Percentiles rank a stretch among this genome's conserved stretches.
phyloP scores from a whole-genome alignment of 2,329 filamentous ascomycete species.

The Verticillium zaregamsianum region DNA sequence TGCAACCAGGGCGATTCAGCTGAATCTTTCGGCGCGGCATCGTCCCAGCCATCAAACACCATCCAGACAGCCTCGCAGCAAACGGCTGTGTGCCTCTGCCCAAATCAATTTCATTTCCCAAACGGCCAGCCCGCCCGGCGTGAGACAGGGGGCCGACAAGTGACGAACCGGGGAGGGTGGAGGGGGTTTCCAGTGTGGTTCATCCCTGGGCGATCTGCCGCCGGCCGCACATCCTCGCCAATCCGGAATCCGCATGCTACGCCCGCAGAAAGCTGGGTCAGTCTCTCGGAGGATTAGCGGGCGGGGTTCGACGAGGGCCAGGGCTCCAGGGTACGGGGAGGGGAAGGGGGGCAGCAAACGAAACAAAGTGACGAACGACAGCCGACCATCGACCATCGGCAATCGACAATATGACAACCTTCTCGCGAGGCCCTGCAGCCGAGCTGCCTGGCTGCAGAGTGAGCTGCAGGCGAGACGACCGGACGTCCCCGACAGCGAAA shows the following conservation, averaged over 20 bases:
- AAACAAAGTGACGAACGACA: not conserved
- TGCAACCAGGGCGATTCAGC: not conserved
- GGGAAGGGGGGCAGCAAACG: not conserved
- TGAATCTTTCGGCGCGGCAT: not conserved
- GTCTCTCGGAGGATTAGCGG: not conserved
- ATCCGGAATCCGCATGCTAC: not conserved
- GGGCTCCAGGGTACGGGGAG: not conserved
- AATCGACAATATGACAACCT: not conserved
- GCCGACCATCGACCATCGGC: not conserved
- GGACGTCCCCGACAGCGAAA: not conserved
- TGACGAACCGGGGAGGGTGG: not conserved
- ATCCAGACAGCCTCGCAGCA: not conserved
- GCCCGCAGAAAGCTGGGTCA: not conserved
- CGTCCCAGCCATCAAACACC: not conserved
- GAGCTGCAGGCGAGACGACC: not conserved
- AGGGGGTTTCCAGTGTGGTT: not conserved
- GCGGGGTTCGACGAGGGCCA: not conserved
- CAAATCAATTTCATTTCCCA: not conserved
- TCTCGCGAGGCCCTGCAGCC: too few relatives aligned
- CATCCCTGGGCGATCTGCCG: conserved; percentile 10
- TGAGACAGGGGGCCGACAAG: not conserved
- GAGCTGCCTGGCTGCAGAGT: not conserved
- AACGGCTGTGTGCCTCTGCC: not conserved
- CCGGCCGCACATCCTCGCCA: not conserved
- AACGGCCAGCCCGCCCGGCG: not conserved